phyloP scores from a whole-genome alignment of 306 rosid genomes.

The Castanopsis chinensis region DNA sequence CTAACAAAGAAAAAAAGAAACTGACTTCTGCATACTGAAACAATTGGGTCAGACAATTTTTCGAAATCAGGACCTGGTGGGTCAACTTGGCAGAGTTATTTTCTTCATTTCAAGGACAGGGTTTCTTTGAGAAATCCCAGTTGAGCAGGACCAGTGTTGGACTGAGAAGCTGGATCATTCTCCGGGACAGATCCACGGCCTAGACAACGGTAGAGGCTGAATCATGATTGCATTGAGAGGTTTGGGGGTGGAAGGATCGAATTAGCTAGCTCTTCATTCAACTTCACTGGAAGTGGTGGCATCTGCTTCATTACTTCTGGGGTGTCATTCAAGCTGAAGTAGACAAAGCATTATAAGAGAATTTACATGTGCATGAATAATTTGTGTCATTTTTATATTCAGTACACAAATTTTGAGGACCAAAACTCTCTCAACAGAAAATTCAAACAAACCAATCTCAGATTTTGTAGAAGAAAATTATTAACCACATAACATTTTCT shows the following conservation, averaged over 20 bases:
- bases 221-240: slow-evolving; percentile 61
- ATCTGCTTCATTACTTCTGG: slow-evolving; percentile 97
- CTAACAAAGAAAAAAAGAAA: background rate
- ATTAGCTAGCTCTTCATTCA: slow-evolving; percentile 82
- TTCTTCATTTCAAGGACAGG: slow-evolving; percentile 11
- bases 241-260: slow-evolving; percentile 63
- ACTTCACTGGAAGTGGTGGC: slow-evolving; percentile 90
- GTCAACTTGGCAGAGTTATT: slow-evolving; percentile 37
- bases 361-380: background rate
- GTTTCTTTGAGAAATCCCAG: slow-evolving; percentile 13
- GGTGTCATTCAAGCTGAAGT: slow-evolving; percentile 56
- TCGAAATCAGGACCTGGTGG: slow-evolving; percentile 21
- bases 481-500: too few species aligned
- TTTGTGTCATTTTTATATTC: background rate
- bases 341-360: slow-evolving; percentile 10
- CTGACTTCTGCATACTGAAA: slow-evolving; percentile 10
- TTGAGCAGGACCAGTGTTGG: slow-evolving; percentile 13
- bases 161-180: background rate
- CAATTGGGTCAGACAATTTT: slow-evolving; percentile 22
- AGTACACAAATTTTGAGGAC: background rate
- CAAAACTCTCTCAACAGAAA: background rate
- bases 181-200: slow-evolving; percentile 1
- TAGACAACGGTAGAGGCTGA: slow-evolving; percentile 13
- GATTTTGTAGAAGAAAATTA: too few species aligned
- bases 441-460: background rate